Conservation (phyloP, 139 green algal species). For the Medakamo hakoo region DNA sequence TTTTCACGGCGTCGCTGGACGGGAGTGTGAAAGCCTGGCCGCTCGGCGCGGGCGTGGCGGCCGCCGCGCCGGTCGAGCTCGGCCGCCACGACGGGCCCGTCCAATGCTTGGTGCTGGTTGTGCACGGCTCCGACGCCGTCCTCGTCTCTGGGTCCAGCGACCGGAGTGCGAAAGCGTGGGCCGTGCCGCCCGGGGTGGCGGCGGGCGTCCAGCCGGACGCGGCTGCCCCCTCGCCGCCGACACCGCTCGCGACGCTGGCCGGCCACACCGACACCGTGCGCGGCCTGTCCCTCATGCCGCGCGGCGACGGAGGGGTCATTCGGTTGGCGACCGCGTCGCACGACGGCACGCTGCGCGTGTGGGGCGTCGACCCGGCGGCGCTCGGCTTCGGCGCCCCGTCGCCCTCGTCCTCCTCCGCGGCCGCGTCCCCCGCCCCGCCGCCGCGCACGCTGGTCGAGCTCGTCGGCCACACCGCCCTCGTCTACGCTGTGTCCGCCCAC, state of each 20-base stretch:
- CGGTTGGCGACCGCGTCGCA: conserved; percentile 79
- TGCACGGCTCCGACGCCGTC: conserved; percentile 22
- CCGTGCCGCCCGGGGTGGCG: conserved; percentile 1
- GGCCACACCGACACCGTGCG: conserved; percentile 74
- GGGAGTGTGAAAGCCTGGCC: conserved; percentile 64
- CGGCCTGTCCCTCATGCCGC: conserved; percentile 48
- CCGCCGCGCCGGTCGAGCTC: conserved; percentile 14
- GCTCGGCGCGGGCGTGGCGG: conserved; percentile 17
- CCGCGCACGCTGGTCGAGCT: conserved; percentile 32
- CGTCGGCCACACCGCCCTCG: conserved; percentile 67
- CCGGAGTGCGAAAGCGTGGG: conserved; percentile 36
- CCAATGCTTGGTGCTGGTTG: conserved; percentile 46
- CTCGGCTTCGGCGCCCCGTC: background rate
- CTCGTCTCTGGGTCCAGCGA: conserved; percentile 64
- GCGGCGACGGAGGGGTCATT: conserved; percentile 24
- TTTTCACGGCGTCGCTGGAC: conserved; percentile 73
- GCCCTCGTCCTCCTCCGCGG: no score
- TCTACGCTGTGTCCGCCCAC: conserved; percentile 50
- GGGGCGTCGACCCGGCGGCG: conserved; percentile 6
- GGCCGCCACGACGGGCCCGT: conserved; percentile 65
- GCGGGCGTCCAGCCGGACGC: background rate
- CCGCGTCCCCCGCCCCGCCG: no score
- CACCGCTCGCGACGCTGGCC: conserved; percentile 29
- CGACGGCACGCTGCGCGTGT: conserved; percentile 49
- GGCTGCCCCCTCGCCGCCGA: conserved; percentile 1